These are phyloP conservation scores for Tetrahymena borealis DNA, from an alignment of 73 alveolate genomes.

Conservation along the genomic window DNA sequence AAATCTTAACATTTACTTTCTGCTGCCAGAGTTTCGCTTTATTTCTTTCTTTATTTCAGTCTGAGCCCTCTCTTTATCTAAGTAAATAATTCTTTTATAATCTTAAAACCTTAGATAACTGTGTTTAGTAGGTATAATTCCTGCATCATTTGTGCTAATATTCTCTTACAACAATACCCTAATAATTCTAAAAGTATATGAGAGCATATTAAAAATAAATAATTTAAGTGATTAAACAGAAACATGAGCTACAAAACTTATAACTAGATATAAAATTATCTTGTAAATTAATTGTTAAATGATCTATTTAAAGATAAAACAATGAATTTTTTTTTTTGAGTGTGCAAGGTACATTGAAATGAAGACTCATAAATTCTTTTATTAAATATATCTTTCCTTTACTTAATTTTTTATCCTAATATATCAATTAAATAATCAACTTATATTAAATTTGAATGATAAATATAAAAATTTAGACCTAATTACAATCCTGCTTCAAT, in stretches of 20 bases:
- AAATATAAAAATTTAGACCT: neutral
- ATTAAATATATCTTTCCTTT: neutral
- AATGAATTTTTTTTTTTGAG: neutral
- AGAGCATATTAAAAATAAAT: too few relatives aligned
- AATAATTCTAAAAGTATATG: too few relatives aligned
- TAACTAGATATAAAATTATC: too few relatives aligned
- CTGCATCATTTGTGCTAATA: neutral
- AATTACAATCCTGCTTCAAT: too few relatives aligned
- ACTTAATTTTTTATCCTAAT: neutral
- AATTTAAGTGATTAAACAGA: too few relatives aligned
- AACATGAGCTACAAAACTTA: too few relatives aligned
- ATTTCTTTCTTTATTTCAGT: neutral
- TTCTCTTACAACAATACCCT: neutral
- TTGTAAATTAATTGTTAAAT: too few relatives aligned
- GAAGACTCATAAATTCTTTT: neutral
- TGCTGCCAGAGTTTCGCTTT: neutral
- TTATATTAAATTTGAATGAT: neutral
- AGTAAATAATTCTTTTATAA: neutral
- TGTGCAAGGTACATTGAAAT: neutral
- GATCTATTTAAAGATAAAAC: too few relatives aligned
- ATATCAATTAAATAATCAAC: neutral
- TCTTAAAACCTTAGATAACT: too few relatives aligned
- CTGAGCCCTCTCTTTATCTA: neutral
- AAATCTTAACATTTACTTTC: neutral
- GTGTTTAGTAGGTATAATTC: neutral